Conservation (phyloP, 305 asterid genomes). For the Solanum chacoense region DNA sequence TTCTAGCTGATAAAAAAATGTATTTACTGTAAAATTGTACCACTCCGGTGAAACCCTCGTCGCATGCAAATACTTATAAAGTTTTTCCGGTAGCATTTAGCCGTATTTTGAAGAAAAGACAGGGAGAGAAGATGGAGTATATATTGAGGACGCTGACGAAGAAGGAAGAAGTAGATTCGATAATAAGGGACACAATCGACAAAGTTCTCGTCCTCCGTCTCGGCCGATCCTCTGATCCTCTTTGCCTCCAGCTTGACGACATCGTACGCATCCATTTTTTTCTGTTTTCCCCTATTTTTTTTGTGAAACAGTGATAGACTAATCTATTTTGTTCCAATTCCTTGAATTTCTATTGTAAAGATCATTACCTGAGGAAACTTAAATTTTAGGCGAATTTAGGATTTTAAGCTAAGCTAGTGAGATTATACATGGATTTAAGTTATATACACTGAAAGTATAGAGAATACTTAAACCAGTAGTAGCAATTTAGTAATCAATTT, state of each 20-base stretch:
- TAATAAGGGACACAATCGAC: slow-evolving; percentile 76
- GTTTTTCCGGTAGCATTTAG: background rate
- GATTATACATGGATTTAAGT: background rate
- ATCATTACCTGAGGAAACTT: background rate
- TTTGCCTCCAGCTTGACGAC: slow-evolving; percentile 80
- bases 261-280: slow-evolving; percentile 24
- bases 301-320: background rate
- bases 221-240: slow-evolving; percentile 59
- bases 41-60: background rate
- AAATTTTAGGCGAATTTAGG: background rate
- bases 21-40: background rate
- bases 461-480: background rate
- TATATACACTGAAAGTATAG: background rate
- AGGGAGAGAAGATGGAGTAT: slow-evolving; percentile 38
- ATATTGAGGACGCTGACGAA: slow-evolving; percentile 44
- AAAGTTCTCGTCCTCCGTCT: slow-evolving; percentile 93
- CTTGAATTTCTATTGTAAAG: background rate
- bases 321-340: background rate
- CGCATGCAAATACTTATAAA: background rate
- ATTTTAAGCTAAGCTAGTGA: background rate
- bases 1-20: background rate
- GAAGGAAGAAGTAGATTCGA: slow-evolving; percentile 60
- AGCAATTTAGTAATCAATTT: background rate
- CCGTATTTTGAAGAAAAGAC: background rate
- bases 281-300: background rate